These are phyloP conservation scores for Carex parvula DNA, from an alignment of 176 grass and related monocot genomes.

Conservation along the genomic window DNA sequence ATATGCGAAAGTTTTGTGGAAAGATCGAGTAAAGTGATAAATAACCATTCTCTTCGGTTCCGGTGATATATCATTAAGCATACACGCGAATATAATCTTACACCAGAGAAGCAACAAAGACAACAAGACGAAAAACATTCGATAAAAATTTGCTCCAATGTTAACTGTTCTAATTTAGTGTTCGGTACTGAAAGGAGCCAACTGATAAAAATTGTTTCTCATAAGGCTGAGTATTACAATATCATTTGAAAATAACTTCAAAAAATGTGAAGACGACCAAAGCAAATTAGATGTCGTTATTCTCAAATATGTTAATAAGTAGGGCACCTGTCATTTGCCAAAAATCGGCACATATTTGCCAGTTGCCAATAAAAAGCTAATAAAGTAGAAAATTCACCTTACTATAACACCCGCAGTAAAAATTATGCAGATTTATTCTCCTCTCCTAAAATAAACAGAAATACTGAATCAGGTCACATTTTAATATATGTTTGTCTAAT, in stretches of 20 bases:
- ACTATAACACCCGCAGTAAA: not conserved
- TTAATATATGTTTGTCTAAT: not conserved
- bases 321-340: no score
- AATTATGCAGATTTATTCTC: not conserved
- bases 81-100: not conserved
- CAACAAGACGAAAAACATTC: not conserved
- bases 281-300: not conserved
- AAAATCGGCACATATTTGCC: not conserved
- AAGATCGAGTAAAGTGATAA: not conserved
- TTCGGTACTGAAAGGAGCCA: not conserved
- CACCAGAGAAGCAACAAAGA: not conserved
- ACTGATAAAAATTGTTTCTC: not conserved
- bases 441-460: slow-evolving; percentile 17
- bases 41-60: not conserved
- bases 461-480: not conserved
- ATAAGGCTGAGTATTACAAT: not conserved
- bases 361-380: not conserved
- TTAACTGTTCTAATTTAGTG: not conserved
- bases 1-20: not conserved
- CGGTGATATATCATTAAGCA: not conserved
- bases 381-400: not conserved
- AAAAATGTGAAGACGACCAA: not conserved
- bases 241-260: not conserved
- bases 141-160: not conserved
- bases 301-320: no score